Percentiles rank a stretch among this genome's conserved stretches.
Conservation (phyloP, 192 early-diverging fungal species). For the Dispira parvispora region DNA sequence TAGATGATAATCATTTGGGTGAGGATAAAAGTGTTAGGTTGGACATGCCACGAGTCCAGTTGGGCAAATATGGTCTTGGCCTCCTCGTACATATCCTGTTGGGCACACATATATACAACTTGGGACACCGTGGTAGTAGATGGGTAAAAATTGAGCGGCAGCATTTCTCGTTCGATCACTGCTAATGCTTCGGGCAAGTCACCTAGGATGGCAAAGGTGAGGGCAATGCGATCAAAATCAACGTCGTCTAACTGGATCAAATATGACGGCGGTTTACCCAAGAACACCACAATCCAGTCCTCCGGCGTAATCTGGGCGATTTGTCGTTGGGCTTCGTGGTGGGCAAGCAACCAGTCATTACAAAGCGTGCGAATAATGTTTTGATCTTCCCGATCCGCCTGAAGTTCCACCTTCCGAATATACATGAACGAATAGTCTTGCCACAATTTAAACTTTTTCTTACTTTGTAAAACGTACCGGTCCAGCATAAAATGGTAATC, state of each 20-base stretch:
- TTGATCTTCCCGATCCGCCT: neutral
- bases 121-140: neutral
- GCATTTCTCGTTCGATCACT: neutral
- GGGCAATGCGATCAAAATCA: conserved; percentile 1
- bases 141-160: neutral
- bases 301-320: neutral
- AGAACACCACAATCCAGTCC: neutral
- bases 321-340: neutral
- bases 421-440: neutral
- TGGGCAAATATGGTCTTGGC: neutral
- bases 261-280: neutral
- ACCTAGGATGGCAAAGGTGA: neutral
- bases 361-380: neutral
- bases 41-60: neutral
- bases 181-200: neutral
- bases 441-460: conserved; percentile 1
- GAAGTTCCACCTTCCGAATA: neutral
- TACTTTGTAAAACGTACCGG: conserved; percentile 1
- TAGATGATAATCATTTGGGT: neutral
- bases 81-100: neutral
- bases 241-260: neutral
- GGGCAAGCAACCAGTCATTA: neutral
- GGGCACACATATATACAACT: neutral
- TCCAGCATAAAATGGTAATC: conserved; percentile 9
- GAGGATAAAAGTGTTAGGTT: neutral